A percentile compares a stretch with the other conserved stretches of the same genome.
phyloP scores from a whole-genome alignment of 257 asterid species.

The Nicotiana tomentosiformis region DNA sequence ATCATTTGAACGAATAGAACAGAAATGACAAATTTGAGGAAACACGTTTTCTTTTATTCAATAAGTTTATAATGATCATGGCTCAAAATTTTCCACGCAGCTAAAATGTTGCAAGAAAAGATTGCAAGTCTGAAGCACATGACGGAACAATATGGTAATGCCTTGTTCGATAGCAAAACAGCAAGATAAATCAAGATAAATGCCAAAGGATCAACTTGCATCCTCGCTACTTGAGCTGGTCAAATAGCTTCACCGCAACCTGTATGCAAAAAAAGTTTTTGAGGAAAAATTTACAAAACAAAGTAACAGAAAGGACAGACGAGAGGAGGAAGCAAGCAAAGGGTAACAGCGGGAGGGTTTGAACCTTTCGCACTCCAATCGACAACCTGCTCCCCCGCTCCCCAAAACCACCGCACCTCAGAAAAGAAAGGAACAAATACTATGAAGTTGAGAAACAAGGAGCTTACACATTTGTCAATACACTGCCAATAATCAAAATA shows the following conservation, averaged over 20 bases:
- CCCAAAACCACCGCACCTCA: no score
- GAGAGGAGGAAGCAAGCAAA: no score
- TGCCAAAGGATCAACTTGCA: background rate
- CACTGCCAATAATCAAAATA: conserved; percentile 35
- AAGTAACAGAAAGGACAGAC: no score
- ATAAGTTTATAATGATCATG: background rate
- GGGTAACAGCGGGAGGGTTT: no score
- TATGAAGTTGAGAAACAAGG: background rate
- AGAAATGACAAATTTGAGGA: background rate
- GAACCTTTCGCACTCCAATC: no score
- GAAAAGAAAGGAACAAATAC: background rate
- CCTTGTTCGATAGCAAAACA: background rate
- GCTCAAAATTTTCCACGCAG: conserved; percentile 6
- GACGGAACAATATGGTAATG: background rate
- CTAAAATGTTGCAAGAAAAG: background rate
- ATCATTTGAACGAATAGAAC: background rate
- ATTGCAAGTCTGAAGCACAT: background rate
- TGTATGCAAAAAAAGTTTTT: background rate
- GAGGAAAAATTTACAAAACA: background rate
- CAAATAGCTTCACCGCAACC: conserved; percentile 13
- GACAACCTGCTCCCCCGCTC: no score
- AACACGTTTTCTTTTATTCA: background rate
- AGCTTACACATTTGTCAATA: conserved; percentile 28
- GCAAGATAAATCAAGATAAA: background rate
- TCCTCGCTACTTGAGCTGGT: conserved; percentile 9